Percentiles rank a stretch among this genome's conserved stretches.
These are phyloP conservation scores for Podospora tetraspora DNA, from an alignment of 495 filamentous ascomycete species.

Conservation along the genomic window DNA sequence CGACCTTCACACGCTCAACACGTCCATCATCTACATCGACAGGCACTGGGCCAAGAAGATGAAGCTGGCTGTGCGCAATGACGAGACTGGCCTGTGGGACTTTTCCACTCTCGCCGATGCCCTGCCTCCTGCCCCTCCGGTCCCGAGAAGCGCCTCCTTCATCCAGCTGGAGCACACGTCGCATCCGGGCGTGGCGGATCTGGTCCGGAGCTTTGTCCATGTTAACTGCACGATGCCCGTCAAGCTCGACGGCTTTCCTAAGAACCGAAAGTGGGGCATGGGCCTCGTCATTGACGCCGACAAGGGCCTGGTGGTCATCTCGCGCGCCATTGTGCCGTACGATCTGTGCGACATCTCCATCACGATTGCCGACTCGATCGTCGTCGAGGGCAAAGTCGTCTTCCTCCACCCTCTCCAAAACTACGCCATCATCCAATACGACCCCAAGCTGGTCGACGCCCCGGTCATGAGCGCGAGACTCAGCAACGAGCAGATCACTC, in stretches of 20 bases:
- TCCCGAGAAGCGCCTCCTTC: constrained; percentile 76
- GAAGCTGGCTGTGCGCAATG: constrained; percentile 88
- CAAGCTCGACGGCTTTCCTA: constrained; percentile 93
- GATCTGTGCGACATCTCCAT: constrained; percentile 94
- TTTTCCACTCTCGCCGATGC: constrained; percentile 79
- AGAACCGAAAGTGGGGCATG: constrained; percentile 87
- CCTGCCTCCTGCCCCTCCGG: constrained; percentile 64
- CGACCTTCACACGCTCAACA: constrained; percentile 90
- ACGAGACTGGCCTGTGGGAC: constrained; percentile 88
- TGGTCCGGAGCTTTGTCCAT: constrained; percentile 91
- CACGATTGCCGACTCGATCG: constrained; percentile 91
- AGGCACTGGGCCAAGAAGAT: constrained; percentile 94
- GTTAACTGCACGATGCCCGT: constrained; percentile 87
- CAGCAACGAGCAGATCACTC: constrained; percentile 74
- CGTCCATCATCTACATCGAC: constrained; percentile 86
- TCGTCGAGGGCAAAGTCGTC: constrained; percentile 86
- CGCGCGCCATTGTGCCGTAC: constrained; percentile 87
- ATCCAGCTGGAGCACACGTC: constrained; percentile 84
- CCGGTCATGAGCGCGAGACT: constrained; percentile 86
- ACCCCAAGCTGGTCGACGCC: constrained; percentile 84
- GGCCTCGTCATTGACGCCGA: constrained; percentile 93
- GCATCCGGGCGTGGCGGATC: constrained; percentile 81
- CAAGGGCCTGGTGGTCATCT: constrained; percentile 90
- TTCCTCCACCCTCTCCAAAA: constrained; percentile 99
- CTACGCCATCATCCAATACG: constrained; percentile 92